Conservation (phyloP, 2,329 filamentous ascomycete genomes). For the Alternaria sp. region DNA sequence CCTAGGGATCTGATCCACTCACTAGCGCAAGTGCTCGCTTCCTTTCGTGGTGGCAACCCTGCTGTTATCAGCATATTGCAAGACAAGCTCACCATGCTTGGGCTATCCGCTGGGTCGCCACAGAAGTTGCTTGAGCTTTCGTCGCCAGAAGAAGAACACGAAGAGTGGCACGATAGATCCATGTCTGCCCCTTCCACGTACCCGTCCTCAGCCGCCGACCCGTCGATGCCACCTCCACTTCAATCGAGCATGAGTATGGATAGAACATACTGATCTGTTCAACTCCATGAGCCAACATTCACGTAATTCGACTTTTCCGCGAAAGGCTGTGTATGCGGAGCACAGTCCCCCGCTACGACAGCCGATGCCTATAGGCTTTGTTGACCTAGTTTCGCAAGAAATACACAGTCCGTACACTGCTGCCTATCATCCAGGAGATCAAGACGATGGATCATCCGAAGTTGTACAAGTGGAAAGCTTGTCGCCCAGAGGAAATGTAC, state of each 20-base stretch:
- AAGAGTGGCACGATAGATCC: constrained; percentile 34
- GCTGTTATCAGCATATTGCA: constrained; percentile 46
- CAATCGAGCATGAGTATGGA: constrained; percentile 30
- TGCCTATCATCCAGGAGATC: background rate
- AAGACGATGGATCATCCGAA: background rate
- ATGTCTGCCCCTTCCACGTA: constrained; percentile 30
- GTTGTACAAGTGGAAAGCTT: background rate
- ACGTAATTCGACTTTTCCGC: background rate
- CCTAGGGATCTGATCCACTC: constrained; percentile 47
- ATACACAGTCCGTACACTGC: too few relatives aligned
- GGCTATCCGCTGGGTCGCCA: constrained; percentile 38
- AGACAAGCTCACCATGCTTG: constrained; percentile 40
- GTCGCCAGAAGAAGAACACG: constrained; percentile 42
- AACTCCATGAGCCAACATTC: background rate
- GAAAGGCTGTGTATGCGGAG: background rate
- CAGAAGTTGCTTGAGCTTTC: constrained; percentile 43
- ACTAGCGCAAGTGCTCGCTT: constrained; percentile 38
- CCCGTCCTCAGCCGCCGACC: constrained; percentile 9
- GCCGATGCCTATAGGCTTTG: too few relatives aligned
- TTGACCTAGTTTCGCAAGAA: background rate
- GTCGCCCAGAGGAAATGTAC: too few relatives aligned
- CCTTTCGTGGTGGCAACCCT: constrained; percentile 46
- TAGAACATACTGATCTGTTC: background rate
- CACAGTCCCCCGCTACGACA: background rate
- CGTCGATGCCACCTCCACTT: constrained; percentile 22